Percentiles rank a stretch among this genome's conserved stretches.
Conservation (phyloP, 768 basidiomycete species). For the Tricholoma terreum region DNA sequence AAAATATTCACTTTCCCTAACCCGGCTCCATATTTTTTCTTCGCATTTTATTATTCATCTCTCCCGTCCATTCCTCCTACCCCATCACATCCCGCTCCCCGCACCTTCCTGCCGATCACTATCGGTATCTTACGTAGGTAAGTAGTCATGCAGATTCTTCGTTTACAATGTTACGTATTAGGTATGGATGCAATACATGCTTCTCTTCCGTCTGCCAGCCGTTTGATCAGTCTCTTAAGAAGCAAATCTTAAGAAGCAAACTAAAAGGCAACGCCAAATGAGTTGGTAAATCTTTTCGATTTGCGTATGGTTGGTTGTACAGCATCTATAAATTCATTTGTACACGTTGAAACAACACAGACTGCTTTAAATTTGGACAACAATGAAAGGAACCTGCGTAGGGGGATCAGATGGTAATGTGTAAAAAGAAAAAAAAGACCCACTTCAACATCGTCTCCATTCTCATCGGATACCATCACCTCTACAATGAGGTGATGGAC, state of each 20-base stretch:
- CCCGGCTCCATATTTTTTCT: constrained; percentile 34
- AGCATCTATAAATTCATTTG: constrained; percentile 3
- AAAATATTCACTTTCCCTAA: constrained; percentile 45
- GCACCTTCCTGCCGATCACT: constrained; percentile 17
- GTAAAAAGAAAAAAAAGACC: constrained; percentile 10
- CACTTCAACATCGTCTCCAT: constrained; percentile 95
- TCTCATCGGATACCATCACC: constrained; percentile 90
- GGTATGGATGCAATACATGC: constrained; percentile 35
- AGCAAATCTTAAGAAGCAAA: too few relatives aligned
- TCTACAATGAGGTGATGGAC: constrained; percentile 86
- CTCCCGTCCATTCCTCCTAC: constrained; percentile 14
- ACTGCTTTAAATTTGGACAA: constrained; percentile 52
- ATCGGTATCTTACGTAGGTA: constrained; percentile 35
- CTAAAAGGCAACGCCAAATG: too few relatives aligned
- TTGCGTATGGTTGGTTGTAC: neutral
- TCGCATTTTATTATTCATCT: constrained; percentile 21
- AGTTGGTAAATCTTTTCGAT: neutral
- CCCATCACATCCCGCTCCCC: constrained; percentile 19
- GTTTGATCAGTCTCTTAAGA: too few relatives aligned
- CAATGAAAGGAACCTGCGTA: constrained; percentile 75
- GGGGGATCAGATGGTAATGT: constrained; percentile 3
- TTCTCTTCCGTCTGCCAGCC: constrained; percentile 17
- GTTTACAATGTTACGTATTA: constrained; percentile 20
- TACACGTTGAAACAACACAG: constrained; percentile 52
- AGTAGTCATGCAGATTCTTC: constrained; percentile 40